A percentile compares a stretch with the other conserved stretches of the same genome.
These are phyloP conservation scores for Clavariopsis aquatica DNA, from an alignment of 495 filamentous ascomycete species.

Conservation along the genomic window DNA sequence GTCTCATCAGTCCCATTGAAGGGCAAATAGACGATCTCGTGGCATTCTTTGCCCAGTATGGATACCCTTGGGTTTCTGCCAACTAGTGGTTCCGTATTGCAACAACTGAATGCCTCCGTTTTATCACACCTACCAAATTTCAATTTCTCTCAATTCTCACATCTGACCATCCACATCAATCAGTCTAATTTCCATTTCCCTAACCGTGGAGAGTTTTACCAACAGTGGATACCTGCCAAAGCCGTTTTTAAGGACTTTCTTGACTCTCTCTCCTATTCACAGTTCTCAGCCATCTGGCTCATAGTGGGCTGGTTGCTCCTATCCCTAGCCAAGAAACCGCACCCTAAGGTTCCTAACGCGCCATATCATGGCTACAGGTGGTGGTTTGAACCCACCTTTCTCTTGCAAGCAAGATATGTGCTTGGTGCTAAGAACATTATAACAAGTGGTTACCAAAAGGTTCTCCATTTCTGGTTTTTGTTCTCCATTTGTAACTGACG, in stretches of 20 bases:
- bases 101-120: neutral
- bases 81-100: neutral
- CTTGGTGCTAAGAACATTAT: neutral
- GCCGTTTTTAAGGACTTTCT: neutral
- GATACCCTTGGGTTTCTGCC: slow-evolving; percentile 8
- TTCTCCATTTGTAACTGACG: neutral
- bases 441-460: slow-evolving; percentile 8
- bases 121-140: slow-evolving; percentile 8
- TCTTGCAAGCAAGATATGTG: slow-evolving; percentile 1
- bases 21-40: neutral
- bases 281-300: slow-evolving; percentile 5
- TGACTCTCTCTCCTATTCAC: neutral
- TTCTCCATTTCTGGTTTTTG: neutral
- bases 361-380: slow-evolving; percentile 6
- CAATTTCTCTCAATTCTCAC: neutral
- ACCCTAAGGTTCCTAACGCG: neutral
- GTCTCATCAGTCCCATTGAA: neutral
- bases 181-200: slow-evolving; percentile 14
- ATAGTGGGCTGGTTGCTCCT: neutral
- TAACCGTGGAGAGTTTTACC: slow-evolving; percentile 9
- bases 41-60: neutral
- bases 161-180: slow-evolving; percentile 10
- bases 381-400: slow-evolving; percentile 16
- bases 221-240: slow-evolving; percentile 13
- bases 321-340: neutral